phyloP scores from a whole-genome alignment of 805 yeast genomes.

The Candida glaebosa region DNA sequence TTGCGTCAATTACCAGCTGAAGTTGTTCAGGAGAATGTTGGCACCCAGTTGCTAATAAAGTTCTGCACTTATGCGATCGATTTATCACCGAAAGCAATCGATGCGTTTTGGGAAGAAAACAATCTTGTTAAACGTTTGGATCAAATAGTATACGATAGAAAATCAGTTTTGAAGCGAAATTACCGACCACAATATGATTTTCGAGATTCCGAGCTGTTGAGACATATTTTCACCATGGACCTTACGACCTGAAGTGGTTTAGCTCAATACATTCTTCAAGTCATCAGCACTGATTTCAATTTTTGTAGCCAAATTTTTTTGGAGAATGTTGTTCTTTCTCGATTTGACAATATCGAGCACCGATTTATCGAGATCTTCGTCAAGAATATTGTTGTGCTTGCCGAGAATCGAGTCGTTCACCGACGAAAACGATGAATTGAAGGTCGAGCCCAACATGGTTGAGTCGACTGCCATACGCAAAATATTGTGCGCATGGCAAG shows the following conservation, averaged over 20 bases:
- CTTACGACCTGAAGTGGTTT: not conserved
- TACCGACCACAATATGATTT: slow-evolving; percentile 18
- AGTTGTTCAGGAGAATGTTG: slow-evolving; percentile 10
- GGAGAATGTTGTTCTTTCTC: slow-evolving; percentile 3
- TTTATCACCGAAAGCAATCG: slow-evolving; percentile 6
- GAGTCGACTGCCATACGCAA: slow-evolving; percentile 47
- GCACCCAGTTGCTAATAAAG: slow-evolving; percentile 8
- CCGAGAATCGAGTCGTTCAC: slow-evolving; percentile 28
- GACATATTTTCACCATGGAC: slow-evolving; percentile 11
- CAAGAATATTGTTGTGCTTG: slow-evolving; percentile 15
- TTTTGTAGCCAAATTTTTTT: slow-evolving; percentile 18
- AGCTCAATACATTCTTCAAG: slow-evolving; percentile 21
- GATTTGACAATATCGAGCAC: slow-evolving; percentile 14
- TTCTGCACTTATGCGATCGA: not conserved
- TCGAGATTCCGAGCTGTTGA: slow-evolving; percentile 24
- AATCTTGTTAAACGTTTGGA: slow-evolving; percentile 7
- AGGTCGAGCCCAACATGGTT: slow-evolving; percentile 42
- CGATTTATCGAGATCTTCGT: slow-evolving; percentile 14
- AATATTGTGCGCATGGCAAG: slow-evolving; percentile 45
- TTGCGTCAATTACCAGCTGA: slow-evolving; percentile 14
- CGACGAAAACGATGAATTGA: slow-evolving; percentile 33
- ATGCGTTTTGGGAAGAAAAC: slow-evolving; percentile 13
- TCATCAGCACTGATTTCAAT: slow-evolving; percentile 39
- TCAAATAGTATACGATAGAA: slow-evolving; percentile 1
- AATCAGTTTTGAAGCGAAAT: slow-evolving; percentile 12